phyloP scores from a whole-genome alignment of 2,329 filamentous ascomycete species.

The Phialophora verrucosa region DNA sequence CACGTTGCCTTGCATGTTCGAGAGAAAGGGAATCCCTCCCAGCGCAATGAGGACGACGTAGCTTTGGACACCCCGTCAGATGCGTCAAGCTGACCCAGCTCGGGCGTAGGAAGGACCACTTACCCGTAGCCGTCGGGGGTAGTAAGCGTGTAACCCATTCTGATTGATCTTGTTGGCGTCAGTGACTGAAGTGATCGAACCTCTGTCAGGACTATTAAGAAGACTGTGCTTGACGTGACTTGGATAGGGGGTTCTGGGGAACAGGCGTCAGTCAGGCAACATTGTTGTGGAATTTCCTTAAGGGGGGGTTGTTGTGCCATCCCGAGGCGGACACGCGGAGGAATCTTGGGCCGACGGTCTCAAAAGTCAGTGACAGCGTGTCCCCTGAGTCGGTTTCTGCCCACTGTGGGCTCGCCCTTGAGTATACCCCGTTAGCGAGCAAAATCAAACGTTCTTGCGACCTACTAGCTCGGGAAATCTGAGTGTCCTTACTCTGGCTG shows the following conservation, averaged over 20 bases:
- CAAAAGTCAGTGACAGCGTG: neutral
- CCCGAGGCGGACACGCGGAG: neutral
- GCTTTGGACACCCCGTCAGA: slow-evolving; percentile 47
- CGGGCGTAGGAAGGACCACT: slow-evolving; percentile 7
- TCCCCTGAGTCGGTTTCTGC: neutral
- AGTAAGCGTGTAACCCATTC: slow-evolving; percentile 33
- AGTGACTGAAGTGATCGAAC: neutral
- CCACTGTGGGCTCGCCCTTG: neutral
- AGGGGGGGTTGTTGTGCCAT: neutral
- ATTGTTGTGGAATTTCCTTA: neutral
- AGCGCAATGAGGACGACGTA: slow-evolving; percentile 62
- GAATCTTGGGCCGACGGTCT: neutral
- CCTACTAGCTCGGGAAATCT: neutral
- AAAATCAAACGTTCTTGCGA: neutral
- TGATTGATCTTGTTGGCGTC: slow-evolving; percentile 7
- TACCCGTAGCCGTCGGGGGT: slow-evolving; percentile 37
- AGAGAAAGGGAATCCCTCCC: slow-evolving; percentile 60
- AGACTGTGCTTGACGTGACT: neutral
- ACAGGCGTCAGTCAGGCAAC: neutral
- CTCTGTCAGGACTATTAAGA: neutral
- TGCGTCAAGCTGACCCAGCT: neutral
- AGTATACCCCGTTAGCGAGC: neutral
- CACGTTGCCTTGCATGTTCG: slow-evolving; percentile 57
- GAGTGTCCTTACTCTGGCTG: neutral
- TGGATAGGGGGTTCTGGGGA: neutral